phyloP scores from a whole-genome alignment of 1,284 basidiomycete species.

The Tilletia horrida region DNA sequence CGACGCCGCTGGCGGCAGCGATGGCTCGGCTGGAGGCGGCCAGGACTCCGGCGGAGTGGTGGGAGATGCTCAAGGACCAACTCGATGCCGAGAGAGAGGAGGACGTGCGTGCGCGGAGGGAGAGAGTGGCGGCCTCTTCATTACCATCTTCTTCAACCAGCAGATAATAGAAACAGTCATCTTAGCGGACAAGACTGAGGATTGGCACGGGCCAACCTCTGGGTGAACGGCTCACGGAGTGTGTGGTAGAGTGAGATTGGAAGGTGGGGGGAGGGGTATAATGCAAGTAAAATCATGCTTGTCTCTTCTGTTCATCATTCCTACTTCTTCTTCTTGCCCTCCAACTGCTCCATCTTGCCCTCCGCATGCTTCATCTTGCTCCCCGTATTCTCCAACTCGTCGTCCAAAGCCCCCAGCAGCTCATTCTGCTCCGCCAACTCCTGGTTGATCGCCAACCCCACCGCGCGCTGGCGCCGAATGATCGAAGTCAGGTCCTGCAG shows the following conservation, averaged over 20 bases:
- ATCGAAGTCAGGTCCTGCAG: slow-evolving; percentile 74
- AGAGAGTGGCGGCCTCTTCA: background rate
- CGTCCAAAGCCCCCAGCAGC: slow-evolving; percentile 72
- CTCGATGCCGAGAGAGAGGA: slow-evolving; percentile 14
- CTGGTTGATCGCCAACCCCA: slow-evolving; percentile 79
- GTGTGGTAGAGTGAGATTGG: background rate
- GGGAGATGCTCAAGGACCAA: slow-evolving; percentile 12
- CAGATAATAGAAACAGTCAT: no score
- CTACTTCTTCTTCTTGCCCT: slow-evolving; percentile 25
- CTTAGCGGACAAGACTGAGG: no score
- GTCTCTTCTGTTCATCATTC: no score
- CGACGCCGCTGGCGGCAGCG: background rate
- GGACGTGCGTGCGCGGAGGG: slow-evolving; percentile 2
- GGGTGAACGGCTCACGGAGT: no score
- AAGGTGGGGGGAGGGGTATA: background rate
- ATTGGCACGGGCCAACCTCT: no score
- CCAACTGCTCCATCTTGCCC: slow-evolving; percentile 65
- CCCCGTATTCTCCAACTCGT: slow-evolving; percentile 71
- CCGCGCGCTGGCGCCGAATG: slow-evolving; percentile 75
- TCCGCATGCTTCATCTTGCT: slow-evolving; percentile 74
- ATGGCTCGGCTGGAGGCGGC: background rate
- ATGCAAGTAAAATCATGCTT: no score
- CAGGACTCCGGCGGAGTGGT: slow-evolving; percentile 7
- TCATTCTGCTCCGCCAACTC: slow-evolving; percentile 84
- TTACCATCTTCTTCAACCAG: background rate